Evolutionary conservation across 257 asterid genomes (phyloP).

Genomic region (Primulina huaijiensis): DNA sequence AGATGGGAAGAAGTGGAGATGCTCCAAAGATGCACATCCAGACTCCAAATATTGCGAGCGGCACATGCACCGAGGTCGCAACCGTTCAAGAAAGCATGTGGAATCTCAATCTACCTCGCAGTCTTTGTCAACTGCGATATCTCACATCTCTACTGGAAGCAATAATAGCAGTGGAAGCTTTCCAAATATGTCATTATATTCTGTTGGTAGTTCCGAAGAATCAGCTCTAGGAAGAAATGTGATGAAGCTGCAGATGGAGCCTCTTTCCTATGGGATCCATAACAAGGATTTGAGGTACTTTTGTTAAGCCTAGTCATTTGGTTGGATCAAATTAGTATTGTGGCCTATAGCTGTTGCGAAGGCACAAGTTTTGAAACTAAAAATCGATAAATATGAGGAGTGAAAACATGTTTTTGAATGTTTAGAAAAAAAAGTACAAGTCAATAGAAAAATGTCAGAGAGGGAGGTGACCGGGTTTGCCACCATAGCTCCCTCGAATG

Average conservation of each 20-base stretch:
- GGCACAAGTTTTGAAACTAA: not conserved
- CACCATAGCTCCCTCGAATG: not conserved
- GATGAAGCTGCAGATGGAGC: constrained; percentile 79
- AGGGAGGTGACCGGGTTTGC: not conserved
- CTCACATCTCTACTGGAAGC: constrained; percentile 59
- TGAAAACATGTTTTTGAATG: not conserved
- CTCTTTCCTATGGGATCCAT: constrained; percentile 53
- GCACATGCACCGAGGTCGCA: constrained; percentile 99
- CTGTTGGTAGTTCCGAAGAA: constrained; percentile 57
- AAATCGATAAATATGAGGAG: not conserved
- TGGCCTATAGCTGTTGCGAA: not conserved
- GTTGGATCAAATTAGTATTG: constrained; percentile 1
- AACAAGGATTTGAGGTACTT: constrained; percentile 74
- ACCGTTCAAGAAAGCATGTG: constrained; percentile 99
- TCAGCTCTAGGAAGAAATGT: constrained; percentile 55
- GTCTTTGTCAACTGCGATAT: constrained; percentile 60
- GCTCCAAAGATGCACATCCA: constrained; percentile 92
- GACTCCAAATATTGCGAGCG: constrained; percentile 99
- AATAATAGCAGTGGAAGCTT: constrained; percentile 53
- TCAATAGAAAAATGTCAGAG: not conserved
- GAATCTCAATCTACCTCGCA: constrained; percentile 87
- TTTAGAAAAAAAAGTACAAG: not conserved
- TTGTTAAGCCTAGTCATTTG: constrained; percentile 18
- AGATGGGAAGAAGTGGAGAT: constrained; percentile 98
- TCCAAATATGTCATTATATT: constrained; percentile 57